These are phyloP conservation scores for Diaporthe ampelina DNA, from an alignment of 2,329 filamentous ascomycete species.

Conservation along the genomic window DNA sequence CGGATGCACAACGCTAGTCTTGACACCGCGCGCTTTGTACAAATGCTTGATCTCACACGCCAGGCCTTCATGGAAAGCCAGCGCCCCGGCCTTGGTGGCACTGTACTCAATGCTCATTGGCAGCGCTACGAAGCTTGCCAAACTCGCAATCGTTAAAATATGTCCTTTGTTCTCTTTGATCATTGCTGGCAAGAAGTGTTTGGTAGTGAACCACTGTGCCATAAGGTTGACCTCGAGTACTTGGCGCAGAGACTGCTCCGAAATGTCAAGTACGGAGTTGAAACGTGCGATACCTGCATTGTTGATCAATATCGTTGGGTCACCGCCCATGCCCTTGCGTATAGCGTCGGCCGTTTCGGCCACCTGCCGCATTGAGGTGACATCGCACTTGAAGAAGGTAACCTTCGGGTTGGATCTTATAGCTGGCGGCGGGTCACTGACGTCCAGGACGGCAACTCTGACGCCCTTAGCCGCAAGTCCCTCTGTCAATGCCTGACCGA, in stretches of 20 bases:
- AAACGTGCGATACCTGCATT: conserved; percentile 69
- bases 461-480: conserved; percentile 53
- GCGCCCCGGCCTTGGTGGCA: conserved; percentile 67
- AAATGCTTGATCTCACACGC: conserved; percentile 60
- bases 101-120: conserved; percentile 71
- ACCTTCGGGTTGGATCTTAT: conserved; percentile 42
- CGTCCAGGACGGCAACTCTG: conserved; percentile 54
- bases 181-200: conserved; percentile 71
- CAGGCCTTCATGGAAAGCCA: conserved; percentile 71
- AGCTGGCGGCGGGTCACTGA: conserved; percentile 48
- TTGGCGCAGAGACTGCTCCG: conserved; percentile 58
- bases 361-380: conserved; percentile 62
- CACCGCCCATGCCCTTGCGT: conserved; percentile 49
- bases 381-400: conserved; percentile 60
- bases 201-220: conserved; percentile 62
- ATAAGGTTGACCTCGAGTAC: conserved; percentile 37
- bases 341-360: conserved; percentile 56
- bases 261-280: conserved; percentile 64
- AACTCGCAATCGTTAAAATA: conserved; percentile 70
- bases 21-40: conserved; percentile 66
- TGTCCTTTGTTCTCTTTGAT: conserved; percentile 70
- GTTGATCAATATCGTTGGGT: conserved; percentile 72
- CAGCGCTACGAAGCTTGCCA: conserved; percentile 65
- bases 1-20: conserved; percentile 63
- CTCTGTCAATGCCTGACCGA: conserved; percentile 53